These are phyloP conservation scores for Mycena latifolia DNA, from an alignment of 768 basidiomycete genomes.

Conservation along the genomic window DNA sequence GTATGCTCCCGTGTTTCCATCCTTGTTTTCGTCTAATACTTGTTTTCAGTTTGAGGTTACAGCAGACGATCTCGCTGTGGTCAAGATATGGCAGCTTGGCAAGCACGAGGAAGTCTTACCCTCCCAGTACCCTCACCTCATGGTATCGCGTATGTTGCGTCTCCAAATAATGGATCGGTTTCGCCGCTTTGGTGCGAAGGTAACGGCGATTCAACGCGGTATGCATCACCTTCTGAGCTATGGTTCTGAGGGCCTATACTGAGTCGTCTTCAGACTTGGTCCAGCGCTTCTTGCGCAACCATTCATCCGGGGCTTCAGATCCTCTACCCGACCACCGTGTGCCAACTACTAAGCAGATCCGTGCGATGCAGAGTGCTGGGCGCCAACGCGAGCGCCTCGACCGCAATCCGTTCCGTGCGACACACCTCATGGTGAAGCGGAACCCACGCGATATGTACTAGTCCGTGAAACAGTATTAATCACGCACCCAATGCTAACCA, in stretches of 20 bases:
- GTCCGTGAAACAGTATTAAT: not conserved
- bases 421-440: slow-evolving; percentile 19
- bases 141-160: slow-evolving; percentile 1
- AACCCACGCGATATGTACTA: slow-evolving; percentile 23
- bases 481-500: too few species aligned
- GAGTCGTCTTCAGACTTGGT: slow-evolving; percentile 6
- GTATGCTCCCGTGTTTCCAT: too few species aligned
- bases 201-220: slow-evolving; percentile 6
- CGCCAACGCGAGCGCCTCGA: slow-evolving; percentile 5
- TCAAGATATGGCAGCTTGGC: slow-evolving; percentile 15
- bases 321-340: not conserved
- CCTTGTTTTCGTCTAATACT: not conserved
- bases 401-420: slow-evolving; percentile 21
- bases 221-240: not conserved
- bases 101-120: not conserved
- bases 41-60: slow-evolving; percentile 8
- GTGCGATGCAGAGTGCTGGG: not conserved
- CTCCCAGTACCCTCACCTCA: not conserved
- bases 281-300: not conserved
- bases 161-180: slow-evolving; percentile 8
- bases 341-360: not conserved
- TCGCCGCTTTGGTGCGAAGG: slow-evolving; percentile 10
- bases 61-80: not conserved
- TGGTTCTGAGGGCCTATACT: not conserved
- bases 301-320: not conserved